phyloP scores from a whole-genome alignment of 2,329 filamentous ascomycete genomes.

The Cercospora sesami region DNA sequence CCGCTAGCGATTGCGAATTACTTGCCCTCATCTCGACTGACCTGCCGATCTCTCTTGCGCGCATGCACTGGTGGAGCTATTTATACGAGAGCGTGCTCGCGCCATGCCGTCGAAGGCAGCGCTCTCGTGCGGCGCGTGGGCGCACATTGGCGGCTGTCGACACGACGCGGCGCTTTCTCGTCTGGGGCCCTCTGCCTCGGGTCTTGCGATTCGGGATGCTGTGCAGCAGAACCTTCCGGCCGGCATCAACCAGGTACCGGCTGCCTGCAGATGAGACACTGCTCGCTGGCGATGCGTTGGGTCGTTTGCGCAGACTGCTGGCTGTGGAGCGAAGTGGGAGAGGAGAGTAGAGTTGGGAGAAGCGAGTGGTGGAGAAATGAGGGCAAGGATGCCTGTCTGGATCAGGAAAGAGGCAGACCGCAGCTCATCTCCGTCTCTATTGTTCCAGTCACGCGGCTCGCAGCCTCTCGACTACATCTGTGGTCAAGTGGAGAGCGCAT shows the following conservation, averaged over 20 bases:
- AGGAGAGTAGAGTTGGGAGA: neutral
- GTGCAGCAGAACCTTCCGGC: neutral
- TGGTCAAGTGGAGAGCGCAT: constrained; percentile 10
- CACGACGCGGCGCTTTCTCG: constrained; percentile 8
- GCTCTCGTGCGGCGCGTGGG: neutral
- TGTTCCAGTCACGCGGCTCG: neutral
- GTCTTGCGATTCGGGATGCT: neutral
- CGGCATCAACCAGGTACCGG: constrained; percentile 2
- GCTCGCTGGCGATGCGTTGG: neutral
- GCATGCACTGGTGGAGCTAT: constrained; percentile 11
- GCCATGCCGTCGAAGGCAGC: constrained; percentile 7
- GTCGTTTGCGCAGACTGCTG: neutral
- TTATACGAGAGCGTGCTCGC: neutral
- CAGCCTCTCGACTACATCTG: constrained; percentile 8
- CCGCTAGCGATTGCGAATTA: neutral
- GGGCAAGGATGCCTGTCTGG: neutral
- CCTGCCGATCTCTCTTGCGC: neutral
- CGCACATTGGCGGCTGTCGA: constrained; percentile 3
- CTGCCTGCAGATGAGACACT: neutral
- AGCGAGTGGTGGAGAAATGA: neutral
- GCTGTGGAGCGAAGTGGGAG: neutral
- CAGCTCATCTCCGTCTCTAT: constrained; percentile 3
- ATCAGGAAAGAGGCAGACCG: neutral
- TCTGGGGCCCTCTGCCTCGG: neutral
- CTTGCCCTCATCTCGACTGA: neutral